Conservation (phyloP, 257 asterid species). For the Penstemon barbatus region DNA sequence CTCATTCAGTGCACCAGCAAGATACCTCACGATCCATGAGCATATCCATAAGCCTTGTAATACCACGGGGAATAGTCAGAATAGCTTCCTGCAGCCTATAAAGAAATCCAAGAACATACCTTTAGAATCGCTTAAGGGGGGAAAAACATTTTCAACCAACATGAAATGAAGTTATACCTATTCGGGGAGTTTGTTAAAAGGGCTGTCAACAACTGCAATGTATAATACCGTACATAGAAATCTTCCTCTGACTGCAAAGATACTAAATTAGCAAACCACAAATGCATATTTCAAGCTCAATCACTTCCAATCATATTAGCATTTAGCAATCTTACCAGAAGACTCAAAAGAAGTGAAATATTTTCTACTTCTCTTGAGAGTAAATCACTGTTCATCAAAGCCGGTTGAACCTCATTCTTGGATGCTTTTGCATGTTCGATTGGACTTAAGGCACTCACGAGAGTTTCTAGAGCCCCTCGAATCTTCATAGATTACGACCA, state of each 20-base stretch:
- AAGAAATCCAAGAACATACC: conserved; percentile 25
- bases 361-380: conserved; percentile 85
- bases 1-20: conserved; percentile 21
- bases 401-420: conserved; percentile 79
- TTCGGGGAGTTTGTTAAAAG: conserved; percentile 86
- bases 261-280: conserved; percentile 36
- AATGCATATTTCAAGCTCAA: conserved; percentile 21
- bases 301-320: background rate
- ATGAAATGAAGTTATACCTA: conserved; percentile 47
- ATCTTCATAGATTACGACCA: conserved; percentile 54
- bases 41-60: conserved; percentile 96
- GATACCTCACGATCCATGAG: conserved; percentile 99
- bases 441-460: conserved; percentile 78
- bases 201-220: conserved; percentile 83
- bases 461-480: conserved; percentile 85
- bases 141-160: conserved; percentile 2
- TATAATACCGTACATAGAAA: conserved; percentile 87
- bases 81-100: conserved; percentile 96
- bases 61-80: conserved; percentile 84
- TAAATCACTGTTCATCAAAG: conserved; percentile 80
- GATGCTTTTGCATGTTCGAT: conserved; percentile 58
- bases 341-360: conserved; percentile 84
- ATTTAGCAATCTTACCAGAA: conserved; percentile 62
- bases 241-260: conserved; percentile 87
- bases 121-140: conserved; percentile 16